These are phyloP conservation scores for Talaromyces wortmannii DNA, from an alignment of 495 filamentous ascomycete species.

Conservation along the genomic window DNA sequence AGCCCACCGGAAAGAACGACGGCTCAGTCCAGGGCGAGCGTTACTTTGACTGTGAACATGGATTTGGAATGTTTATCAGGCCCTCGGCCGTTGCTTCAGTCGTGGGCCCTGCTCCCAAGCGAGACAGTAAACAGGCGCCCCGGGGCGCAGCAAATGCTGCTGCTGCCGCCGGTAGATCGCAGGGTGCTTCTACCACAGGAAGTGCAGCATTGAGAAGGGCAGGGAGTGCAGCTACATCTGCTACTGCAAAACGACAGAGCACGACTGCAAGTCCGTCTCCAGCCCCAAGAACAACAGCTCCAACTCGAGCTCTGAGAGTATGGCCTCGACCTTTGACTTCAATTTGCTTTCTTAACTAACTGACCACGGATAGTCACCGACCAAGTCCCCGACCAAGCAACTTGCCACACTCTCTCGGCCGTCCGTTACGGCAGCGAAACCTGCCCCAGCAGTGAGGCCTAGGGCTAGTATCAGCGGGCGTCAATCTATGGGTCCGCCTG, in stretches of 20 bases:
- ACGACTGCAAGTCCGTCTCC: slow-evolving; percentile 62
- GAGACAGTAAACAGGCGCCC: slow-evolving; percentile 27
- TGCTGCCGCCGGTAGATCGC: slow-evolving; percentile 15
- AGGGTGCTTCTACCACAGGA: slow-evolving; percentile 21
- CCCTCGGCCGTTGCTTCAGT: slow-evolving; percentile 52
- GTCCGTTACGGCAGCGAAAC: slow-evolving; percentile 44
- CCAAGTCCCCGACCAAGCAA: slow-evolving; percentile 77
- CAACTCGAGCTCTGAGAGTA: slow-evolving; percentile 53
- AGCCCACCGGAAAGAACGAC: slow-evolving; percentile 87
- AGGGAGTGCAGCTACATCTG: slow-evolving; percentile 31
- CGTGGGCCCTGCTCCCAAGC: slow-evolving; percentile 46
- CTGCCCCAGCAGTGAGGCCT: slow-evolving; percentile 39
- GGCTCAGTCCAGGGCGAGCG: slow-evolving; percentile 81
- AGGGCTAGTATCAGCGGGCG: slow-evolving; percentile 47
- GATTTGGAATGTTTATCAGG: slow-evolving; percentile 84
- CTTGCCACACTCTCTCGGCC: slow-evolving; percentile 49
- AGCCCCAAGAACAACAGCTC: slow-evolving; percentile 34
- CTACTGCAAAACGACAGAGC: slow-evolving; percentile 55
- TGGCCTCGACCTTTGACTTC: slow-evolving; percentile 12
- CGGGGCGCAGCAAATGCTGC: slow-evolving; percentile 12
- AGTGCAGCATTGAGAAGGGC: slow-evolving; percentile 24
- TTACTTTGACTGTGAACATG: slow-evolving; percentile 80
- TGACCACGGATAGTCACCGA: slow-evolving; percentile 52
- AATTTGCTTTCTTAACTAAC: slow-evolving; percentile 6
- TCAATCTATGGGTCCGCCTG: slow-evolving; percentile 63